A percentile compares a stretch with the other conserved stretches of the same genome.
phyloP scores from a whole-genome alignment of 225 moss, liverwort and hornwort species.

The Bryoerythrophyllum caledonicum region DNA sequence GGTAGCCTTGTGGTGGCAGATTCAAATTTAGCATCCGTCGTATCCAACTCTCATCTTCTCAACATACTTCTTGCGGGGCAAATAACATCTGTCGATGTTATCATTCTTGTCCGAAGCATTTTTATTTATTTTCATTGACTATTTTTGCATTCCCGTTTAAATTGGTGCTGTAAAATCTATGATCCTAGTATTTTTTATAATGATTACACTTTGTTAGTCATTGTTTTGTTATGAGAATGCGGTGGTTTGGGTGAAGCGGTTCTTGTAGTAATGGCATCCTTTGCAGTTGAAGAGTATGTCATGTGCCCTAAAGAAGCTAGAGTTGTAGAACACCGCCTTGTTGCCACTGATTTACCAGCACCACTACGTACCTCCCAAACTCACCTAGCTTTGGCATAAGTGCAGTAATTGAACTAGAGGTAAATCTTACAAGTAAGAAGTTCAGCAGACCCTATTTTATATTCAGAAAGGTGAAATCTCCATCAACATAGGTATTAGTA shows the following conservation, averaged over 20 bases:
- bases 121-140: neutral
- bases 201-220: too few relatives aligned
- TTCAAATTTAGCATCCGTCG: slow-evolving; percentile 4
- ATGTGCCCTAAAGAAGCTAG: slow-evolving; percentile 51
- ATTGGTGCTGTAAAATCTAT: neutral
- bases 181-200: too few relatives aligned
- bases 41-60: slow-evolving; percentile 9
- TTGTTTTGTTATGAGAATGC: too few relatives aligned
- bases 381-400: slow-evolving; percentile 49
- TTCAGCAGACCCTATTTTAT: too few relatives aligned
- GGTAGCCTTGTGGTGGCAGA: slow-evolving; percentile 28
- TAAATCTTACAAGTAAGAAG: too few relatives aligned
- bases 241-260: slow-evolving; percentile 60
- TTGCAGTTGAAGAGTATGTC: slow-evolving; percentile 59
- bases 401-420: neutral
- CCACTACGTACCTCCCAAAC: slow-evolving; percentile 53
- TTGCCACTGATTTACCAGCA: slow-evolving; percentile 56
- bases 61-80: neutral
- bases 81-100: slow-evolving; percentile 15
- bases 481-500: too few relatives aligned
- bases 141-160: neutral
- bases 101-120: slow-evolving; percentile 21
- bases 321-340: slow-evolving; percentile 54
- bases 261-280: slow-evolving; percentile 62
- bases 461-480: too few relatives aligned